Evolutionary conservation across 352 stramenopile genomes (phyloP), one percentile per base, ranked within the genome.

Genomic region (Phytophthora megakarya): DNA sequence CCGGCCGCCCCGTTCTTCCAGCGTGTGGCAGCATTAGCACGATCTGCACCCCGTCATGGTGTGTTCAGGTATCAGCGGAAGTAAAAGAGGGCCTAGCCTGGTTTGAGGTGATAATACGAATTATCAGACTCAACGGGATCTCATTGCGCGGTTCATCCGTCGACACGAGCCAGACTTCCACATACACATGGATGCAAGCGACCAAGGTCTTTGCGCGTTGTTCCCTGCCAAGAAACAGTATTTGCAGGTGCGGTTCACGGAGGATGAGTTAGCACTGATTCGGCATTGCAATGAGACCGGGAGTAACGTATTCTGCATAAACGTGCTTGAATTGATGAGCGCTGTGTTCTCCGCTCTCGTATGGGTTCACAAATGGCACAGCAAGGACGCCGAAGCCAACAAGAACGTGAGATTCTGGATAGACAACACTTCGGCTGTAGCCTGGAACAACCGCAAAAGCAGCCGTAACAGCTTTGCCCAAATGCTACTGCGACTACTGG

Each of bases 341-440:
- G 54, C 44, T 0, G 33, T 61, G 3, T 70, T 61, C 22, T 38
- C 61, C 18, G 47, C 49, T 0, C 0, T 70, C 0, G 62, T 58
- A 1, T 65, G 61, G 61, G 40, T 45, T 18, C n/a, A n/a, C n/a
- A n/a, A n/a, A 6, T 16, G 30, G 51, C n/a, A 18, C 1, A 11
- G n/a, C 8, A 6, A 55, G 38, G 61, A 1, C 16, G 1, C 16
- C 6, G 30, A 37, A 15, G 0, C 12, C 1, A 7, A 50, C 11
- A 39, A 22, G 0, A 52, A 64, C 15, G 40, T 70, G 6, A 8
- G 35, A 3, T 56, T 70, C 15, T 61, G 54, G 33, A 70, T 70
- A 1, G 51, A 63, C 22, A 68, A 58, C 18, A 22, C 15, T 3
- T 56, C 60, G 3, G 53, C 47, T 0, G 61, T 61, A 1, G 21